Evolutionary conservation across 2,329 filamentous ascomycete genomes (phyloP), one percentile per base, ranked within the genome.

Genomic region (Cordyceps cateniannulata): DNA sequence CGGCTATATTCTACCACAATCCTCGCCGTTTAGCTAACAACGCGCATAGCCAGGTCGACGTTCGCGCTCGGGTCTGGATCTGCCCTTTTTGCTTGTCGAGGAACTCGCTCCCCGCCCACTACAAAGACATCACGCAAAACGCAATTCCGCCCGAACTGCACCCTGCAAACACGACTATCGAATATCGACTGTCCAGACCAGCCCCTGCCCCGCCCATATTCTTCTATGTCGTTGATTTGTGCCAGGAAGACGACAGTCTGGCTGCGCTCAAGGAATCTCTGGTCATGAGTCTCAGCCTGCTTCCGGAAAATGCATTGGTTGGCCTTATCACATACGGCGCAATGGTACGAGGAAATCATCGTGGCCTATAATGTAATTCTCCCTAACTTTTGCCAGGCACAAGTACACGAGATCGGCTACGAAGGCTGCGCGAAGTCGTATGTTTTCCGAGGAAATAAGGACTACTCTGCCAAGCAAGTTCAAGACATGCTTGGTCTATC

Each of bases 401-500:
- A 97, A 84, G 91, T 99, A 20, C 95, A 99, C 73, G 95, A 99
- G 76, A 91, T 99, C 67, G 95, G 95, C 60, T 99, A 99, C 72
- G 93, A 90, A 60, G 95, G 98, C 76, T 99, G 95, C 76, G 91
- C 95, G 66, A 99, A 98, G 77, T 97, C 93, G 6, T 99, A 97
- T 70, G 95, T 99, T 47, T 99, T 99, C 82, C 86, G 93, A 61
- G 95, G 95, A 44, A 97, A 87, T 81, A 99, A 98, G 80, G 95
- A 99, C 70, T 99, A 99, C 75, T 84, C 87, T n/a, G 90, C 93
- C 59, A 98, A 98, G 78, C 93, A 98, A 73, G 92, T 99, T n/a
- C 93, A 98, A 75, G 95, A 99, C 71, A 99, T 99, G 95, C 87
- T 99, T 55, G 95, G 93, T 29, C 81, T 97, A 59, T 81, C 87